phyloP scores from a whole-genome alignment of 345 rosid species.

The Streptanthus diversifolius region DNA sequence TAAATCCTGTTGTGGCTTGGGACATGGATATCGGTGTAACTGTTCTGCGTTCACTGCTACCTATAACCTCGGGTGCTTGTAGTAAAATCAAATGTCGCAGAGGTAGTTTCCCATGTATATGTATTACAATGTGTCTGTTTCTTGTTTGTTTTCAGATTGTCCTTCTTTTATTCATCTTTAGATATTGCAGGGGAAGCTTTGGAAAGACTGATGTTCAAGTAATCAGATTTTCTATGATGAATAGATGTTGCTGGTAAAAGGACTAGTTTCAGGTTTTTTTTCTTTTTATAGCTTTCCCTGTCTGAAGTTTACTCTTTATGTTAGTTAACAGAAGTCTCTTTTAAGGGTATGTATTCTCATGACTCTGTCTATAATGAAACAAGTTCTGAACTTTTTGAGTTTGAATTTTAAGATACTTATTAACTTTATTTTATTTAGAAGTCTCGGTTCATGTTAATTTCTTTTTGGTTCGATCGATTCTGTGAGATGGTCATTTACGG shows the following conservation, averaged over 20 bases:
- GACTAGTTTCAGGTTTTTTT: constrained; percentile 23
- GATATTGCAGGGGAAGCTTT: constrained; percentile 30
- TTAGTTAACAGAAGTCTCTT: constrained; percentile 6
- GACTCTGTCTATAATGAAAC: constrained; percentile 21
- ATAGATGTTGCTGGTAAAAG: constrained; percentile 21
- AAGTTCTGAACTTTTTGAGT: not conserved
- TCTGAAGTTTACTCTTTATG: not conserved
- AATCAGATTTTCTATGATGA: constrained; percentile 15
- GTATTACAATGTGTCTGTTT: constrained; percentile 18
- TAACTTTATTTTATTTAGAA: not conserved
- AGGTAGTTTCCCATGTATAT: constrained; percentile 21
- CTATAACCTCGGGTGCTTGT: constrained; percentile 20
- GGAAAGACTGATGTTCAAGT: constrained; percentile 16
- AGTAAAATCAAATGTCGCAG: constrained; percentile 16
- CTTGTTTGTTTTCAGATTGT: constrained; percentile 22
- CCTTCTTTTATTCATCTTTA: constrained; percentile 3
- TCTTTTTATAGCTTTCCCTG: not conserved
- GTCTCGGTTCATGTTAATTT: not conserved
- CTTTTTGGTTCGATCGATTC: too few species aligned
- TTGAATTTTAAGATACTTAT: not conserved
- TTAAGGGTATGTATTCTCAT: not conserved
- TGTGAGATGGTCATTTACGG: not conserved
- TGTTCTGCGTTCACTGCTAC: constrained; percentile 12
- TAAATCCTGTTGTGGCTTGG: constrained; percentile 19
- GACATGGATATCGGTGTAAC: constrained; percentile 15